phyloP scores from a whole-genome alignment of 176 grass and related monocot species.

The Lolium rigidum region DNA sequence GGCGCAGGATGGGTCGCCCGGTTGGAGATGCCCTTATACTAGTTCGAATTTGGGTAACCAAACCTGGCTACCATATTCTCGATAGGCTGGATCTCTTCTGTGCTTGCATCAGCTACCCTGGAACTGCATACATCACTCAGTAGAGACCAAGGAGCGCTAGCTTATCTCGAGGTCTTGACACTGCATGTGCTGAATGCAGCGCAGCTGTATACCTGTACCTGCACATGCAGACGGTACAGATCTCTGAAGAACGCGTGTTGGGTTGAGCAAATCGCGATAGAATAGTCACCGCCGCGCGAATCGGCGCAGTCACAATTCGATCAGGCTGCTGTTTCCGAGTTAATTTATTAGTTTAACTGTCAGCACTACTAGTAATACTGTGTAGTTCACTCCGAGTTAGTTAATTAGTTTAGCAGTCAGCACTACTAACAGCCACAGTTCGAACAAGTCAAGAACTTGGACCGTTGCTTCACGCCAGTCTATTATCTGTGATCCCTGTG shows the following conservation, averaged over 20 bases:
- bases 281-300: slow-evolving; percentile 5
- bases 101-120: slow-evolving; percentile 23
- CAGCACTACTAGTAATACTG: too few relatives aligned
- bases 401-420: background rate
- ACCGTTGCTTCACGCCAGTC: slow-evolving; percentile 47
- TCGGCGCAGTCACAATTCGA: too few relatives aligned
- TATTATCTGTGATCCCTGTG: background rate
- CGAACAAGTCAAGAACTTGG: background rate
- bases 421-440: too few relatives aligned
- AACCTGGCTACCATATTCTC: background rate
- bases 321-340: too few relatives aligned
- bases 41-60: background rate
- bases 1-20: too few relatives aligned
- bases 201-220: background rate
- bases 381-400: too few relatives aligned
- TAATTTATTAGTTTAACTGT: background rate
- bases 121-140: slow-evolving; percentile 30
- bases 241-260: slow-evolving; percentile 36
- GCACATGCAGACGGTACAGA: slow-evolving; percentile 11
- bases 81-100: background rate
- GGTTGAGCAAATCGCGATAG: slow-evolving; percentile 35
- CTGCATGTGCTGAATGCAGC: slow-evolving; percentile 32
- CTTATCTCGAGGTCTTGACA: too few relatives aligned
- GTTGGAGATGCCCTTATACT: too few relatives aligned
- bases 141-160: background rate